A percentile compares a stretch with the other conserved stretches of the same genome.
Evolutionary conservation across 2,329 filamentous ascomycete species (phyloP).

Genomic region (Rhynchosporium agropyri): DNA sequence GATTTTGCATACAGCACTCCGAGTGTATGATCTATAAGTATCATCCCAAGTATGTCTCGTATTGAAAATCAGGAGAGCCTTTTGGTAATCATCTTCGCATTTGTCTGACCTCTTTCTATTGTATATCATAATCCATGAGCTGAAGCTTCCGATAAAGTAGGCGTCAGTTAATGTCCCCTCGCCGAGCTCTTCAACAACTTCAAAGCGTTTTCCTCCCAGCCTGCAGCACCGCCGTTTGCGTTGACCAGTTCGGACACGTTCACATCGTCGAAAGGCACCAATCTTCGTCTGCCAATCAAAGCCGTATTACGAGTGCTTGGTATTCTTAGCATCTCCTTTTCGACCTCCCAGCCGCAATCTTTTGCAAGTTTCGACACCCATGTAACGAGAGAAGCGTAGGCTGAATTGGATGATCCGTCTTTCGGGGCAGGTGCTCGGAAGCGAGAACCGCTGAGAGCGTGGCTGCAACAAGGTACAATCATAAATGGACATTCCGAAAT

Average conservation of each 20-base stretch:
- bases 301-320: conserved; percentile 89
- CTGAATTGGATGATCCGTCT: conserved; percentile 54
- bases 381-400: conserved; percentile 80
- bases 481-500: conserved; percentile 80
- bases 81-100: too few relatives aligned
- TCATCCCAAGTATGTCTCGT: too few relatives aligned
- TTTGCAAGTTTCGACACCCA: conserved; percentile 73
- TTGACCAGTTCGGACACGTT: conserved; percentile 51
- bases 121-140: not conserved
- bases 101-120: too few relatives aligned
- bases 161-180: conserved; percentile 35
- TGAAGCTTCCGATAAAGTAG: not conserved
- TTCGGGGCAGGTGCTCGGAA: conserved; percentile 67
- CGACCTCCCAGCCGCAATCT: conserved; percentile 73
- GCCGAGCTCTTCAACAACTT: conserved; percentile 59
- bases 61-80: too few relatives aligned
- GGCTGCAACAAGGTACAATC: conserved; percentile 93
- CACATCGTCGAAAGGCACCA: conserved; percentile 38
- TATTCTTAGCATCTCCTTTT: conserved; percentile 86
- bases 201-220: conserved; percentile 61
- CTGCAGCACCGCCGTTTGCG: conserved; percentile 58
- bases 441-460: conserved; percentile 74
- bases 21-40: too few relatives aligned
- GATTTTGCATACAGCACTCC: too few relatives aligned
- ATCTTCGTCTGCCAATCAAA: conserved; percentile 65